Conservation (phyloP, 257 asterid genomes). For the Anisodus tanguticus region DNA sequence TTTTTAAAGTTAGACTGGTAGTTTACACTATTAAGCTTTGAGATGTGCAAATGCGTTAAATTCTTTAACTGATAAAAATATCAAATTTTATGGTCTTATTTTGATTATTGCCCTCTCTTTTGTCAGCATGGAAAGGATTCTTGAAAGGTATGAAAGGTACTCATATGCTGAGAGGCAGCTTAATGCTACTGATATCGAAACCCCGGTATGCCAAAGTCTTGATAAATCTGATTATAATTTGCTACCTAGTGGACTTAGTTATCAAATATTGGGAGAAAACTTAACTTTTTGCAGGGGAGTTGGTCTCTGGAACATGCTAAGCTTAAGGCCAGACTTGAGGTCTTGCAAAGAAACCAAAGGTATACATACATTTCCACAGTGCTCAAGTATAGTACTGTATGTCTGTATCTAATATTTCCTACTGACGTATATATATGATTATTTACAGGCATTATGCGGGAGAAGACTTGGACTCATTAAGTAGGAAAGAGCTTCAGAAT, state of each 20-base stretch:
- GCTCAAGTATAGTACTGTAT: neutral
- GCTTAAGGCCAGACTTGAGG: conserved; percentile 84
- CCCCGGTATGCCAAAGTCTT: conserved; percentile 50
- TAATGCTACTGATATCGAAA: conserved; percentile 46
- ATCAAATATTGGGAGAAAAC: neutral
- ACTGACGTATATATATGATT: neutral
- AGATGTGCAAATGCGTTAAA: too few relatives aligned
- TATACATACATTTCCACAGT: conserved; percentile 11
- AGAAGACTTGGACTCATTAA: conserved; percentile 64
- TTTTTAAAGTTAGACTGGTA: too few relatives aligned
- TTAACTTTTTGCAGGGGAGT: conserved; percentile 55
- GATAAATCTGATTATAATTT: neutral
- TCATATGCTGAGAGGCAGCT: conserved; percentile 70
- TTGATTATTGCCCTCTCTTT: neutral
- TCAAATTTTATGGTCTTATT: neutral
- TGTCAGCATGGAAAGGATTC: conserved; percentile 85
- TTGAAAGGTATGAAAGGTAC: conserved; percentile 79
- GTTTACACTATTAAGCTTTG: too few relatives aligned
- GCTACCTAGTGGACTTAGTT: neutral
- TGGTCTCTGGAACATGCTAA: conserved; percentile 85
- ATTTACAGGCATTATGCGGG: conserved; percentile 77
- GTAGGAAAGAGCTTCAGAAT: conserved; percentile 79
- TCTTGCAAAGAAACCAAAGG: conserved; percentile 77
- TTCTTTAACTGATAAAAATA: neutral
- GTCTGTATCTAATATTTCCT: neutral